phyloP scores from a whole-genome alignment of 495 filamentous ascomycete species.

The Podospora comata region DNA sequence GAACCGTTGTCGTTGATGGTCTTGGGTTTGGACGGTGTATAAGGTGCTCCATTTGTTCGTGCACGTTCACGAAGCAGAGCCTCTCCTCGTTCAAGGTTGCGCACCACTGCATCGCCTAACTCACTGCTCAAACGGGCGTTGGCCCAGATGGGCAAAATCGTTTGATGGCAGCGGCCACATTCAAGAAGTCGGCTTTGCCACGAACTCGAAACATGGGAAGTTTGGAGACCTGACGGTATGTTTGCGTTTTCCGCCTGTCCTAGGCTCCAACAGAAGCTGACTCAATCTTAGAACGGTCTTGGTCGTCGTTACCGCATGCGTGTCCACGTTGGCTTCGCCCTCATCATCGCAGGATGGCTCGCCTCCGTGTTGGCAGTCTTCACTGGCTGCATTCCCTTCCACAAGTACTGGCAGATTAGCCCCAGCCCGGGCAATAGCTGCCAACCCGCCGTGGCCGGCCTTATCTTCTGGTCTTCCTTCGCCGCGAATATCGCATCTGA shows the following conservation, averaged over 20 bases:
- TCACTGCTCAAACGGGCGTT: slow-evolving; percentile 60
- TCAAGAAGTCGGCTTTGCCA: slow-evolving; percentile 59
- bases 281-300: slow-evolving; percentile 31
- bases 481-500: slow-evolving; percentile 46
- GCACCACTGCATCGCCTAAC: slow-evolving; percentile 43
- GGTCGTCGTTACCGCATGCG: slow-evolving; percentile 46
- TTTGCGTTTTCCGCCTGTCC: too few relatives aligned
- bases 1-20: not conserved
- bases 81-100: slow-evolving; percentile 17
- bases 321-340: slow-evolving; percentile 50
- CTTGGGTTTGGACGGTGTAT: too few relatives aligned
- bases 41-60: not conserved
- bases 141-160: slow-evolving; percentile 56
- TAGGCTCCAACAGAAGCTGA: too few relatives aligned
- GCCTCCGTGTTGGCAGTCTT: slow-evolving; percentile 51
- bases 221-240: slow-evolving; percentile 43
- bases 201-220: slow-evolving; percentile 61
- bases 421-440: slow-evolving; percentile 51
- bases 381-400: slow-evolving; percentile 49
- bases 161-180: slow-evolving; percentile 56
- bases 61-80: slow-evolving; percentile 1
- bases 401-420: slow-evolving; percentile 52
- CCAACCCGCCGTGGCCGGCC: slow-evolving; percentile 45
- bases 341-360: slow-evolving; percentile 50
- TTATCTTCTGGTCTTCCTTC: slow-evolving; percentile 45